Evolutionary conservation across 108 stramenopile species (phyloP), one percentile per base, ranked within the genome.

Genomic region (Ochromonas danica): DNA sequence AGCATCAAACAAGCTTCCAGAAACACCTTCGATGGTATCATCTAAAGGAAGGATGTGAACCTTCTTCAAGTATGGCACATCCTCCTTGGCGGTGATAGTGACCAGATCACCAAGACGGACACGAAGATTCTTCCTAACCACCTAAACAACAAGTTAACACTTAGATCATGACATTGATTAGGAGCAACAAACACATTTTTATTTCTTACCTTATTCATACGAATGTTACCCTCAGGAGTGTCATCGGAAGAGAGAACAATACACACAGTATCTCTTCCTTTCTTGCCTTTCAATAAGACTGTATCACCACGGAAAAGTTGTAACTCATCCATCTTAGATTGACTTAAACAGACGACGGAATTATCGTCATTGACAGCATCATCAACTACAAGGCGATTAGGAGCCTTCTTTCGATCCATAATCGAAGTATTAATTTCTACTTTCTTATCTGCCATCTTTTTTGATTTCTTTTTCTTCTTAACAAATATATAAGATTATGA

Each of bases 321-420:
- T 62, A 99, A 91, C 85, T 98, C 95, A 80, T 97, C 98, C 97
- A 99, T 96, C 89, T 98, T 95, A 40, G 90, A 88, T 6, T 71
- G 31, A 45, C 30, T 30, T 61, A 77, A 31, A 41, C 88, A 87
- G 84, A 97, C 93, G 43, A 98, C 95, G 65, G 91, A 91, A 88
- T 99, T 99, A 90, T 99, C 98, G 81, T 99, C 98, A 88, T 96
- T 97, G 71, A 95, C 94, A 81, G 97, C 95, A 79, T 99, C 98
- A 82, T 98, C 97, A 14, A 99, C 98, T 82, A 99, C 93, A 85
- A 99, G 88, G 39, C 98, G 94, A 84, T 99, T 99, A 80, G 98
- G 97, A 81, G 91, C 89, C 87, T 98, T 97, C 92, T 99, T 99
- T 81, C 51, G 51, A 42, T 81, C 77, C 70, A 81, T 80, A 63